phyloP scores from a whole-genome alignment of 2,329 filamentous ascomycete species.

The Zymoseptoria brevis region DNA sequence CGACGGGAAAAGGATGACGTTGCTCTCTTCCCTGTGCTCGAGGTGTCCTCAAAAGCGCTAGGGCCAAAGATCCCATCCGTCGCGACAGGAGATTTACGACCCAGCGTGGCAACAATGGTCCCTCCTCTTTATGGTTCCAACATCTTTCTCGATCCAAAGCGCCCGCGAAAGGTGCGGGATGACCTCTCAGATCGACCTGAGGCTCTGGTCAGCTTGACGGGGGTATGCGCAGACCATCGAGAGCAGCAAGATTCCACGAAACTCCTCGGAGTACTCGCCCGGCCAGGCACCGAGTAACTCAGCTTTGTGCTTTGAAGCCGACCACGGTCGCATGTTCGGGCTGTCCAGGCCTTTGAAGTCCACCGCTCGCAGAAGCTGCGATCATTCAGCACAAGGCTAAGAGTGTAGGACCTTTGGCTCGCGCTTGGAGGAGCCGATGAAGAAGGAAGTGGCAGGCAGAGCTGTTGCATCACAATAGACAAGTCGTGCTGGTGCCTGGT shows the following conservation, averaged over 20 bases:
- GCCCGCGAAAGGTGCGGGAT: background rate
- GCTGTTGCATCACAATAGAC: background rate
- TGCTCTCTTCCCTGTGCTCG: no score
- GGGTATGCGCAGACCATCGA: background rate
- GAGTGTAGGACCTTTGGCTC: background rate
- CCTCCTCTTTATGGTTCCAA: background rate
- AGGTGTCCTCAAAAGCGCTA: background rate
- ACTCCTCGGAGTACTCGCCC: background rate
- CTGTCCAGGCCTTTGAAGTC: background rate
- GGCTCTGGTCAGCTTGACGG: background rate
- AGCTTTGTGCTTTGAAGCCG: background rate
- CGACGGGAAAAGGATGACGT: no score
- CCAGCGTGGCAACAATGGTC: background rate
- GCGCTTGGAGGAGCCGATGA: background rate
- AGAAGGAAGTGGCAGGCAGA: background rate
- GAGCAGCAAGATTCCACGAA: background rate
- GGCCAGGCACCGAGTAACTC: background rate
- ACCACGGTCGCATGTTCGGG: background rate
- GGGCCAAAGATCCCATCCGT: background rate
- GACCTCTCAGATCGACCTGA: background rate
- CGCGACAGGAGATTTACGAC: background rate
- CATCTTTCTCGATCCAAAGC: background rate
- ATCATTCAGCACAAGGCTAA: background rate
- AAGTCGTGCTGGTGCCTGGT: background rate
- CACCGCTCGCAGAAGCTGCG: background rate